phyloP scores from a whole-genome alignment of 169 alveolate species.

The Plasmodium gaboni region DNA sequence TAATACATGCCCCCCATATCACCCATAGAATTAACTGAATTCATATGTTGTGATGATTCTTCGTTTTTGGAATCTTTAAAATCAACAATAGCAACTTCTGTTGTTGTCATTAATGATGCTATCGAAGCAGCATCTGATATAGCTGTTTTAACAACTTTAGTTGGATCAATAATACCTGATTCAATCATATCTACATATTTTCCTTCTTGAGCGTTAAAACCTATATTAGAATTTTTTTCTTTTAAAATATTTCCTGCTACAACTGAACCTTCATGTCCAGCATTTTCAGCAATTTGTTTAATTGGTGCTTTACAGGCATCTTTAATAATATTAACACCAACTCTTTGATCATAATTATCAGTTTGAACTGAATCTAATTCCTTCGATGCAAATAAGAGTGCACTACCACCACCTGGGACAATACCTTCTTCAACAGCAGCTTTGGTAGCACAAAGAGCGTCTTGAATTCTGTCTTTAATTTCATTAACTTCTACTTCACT shows the following conservation, averaged over 20 bases:
- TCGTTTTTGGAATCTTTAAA: slow-evolving; percentile 80
- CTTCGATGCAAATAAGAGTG: slow-evolving; percentile 94
- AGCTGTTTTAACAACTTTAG: slow-evolving; percentile 99
- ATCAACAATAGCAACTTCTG: slow-evolving; percentile 97
- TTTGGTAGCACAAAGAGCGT: slow-evolving; percentile 98
- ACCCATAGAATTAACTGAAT: slow-evolving; percentile 77
- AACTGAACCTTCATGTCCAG: slow-evolving; percentile 98
- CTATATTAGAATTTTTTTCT: slow-evolving; percentile 87
- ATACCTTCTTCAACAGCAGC: slow-evolving; percentile 99
- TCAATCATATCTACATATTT: slow-evolving; percentile 94
- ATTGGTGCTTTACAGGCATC: slow-evolving; percentile 97
- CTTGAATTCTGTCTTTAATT: slow-evolving; percentile 98
- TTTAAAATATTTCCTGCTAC: slow-evolving; percentile 95
- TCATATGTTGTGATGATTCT: slow-evolving; percentile 72
- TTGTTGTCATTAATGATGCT: slow-evolving; percentile 98
- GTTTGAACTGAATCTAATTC: slow-evolving; percentile 84
- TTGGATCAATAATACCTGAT: slow-evolving; percentile 98
- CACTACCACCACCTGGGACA: slow-evolving; percentile 99
- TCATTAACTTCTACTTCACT: slow-evolving; percentile 98
- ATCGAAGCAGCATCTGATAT: slow-evolving; percentile 98
- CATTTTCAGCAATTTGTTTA: slow-evolving; percentile 97
- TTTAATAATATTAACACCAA: slow-evolving; percentile 96
- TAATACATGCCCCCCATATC: slow-evolving; percentile 83
- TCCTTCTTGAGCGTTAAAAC: slow-evolving; percentile 97
- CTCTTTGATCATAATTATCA: slow-evolving; percentile 94